Percentiles rank a stretch among this genome's conserved stretches.
These are phyloP conservation scores for Beauveria sp. DNA, from an alignment of 2,329 filamentous ascomycete genomes.

Conservation along the genomic window DNA sequence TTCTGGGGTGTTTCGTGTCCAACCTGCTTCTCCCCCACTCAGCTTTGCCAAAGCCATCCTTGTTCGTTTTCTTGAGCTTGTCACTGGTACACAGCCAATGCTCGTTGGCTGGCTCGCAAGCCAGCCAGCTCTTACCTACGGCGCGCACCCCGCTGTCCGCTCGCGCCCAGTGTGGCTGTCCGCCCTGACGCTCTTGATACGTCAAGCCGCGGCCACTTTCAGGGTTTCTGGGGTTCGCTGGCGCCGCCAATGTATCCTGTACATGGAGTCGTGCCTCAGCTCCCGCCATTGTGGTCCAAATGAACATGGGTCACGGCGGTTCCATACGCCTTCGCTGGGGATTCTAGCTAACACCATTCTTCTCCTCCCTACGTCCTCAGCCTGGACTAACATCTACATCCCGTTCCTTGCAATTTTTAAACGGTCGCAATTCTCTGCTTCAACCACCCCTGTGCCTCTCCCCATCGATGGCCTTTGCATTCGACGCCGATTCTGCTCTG, in stretches of 20 bases:
- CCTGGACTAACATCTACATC: background rate
- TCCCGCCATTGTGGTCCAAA: constrained; percentile 5
- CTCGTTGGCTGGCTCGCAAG: constrained; percentile 1
- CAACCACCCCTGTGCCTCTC: background rate
- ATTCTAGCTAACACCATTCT: constrained; percentile 4
- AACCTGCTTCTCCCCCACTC: background rate
- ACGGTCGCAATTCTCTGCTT: background rate
- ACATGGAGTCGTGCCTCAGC: constrained; percentile 3
- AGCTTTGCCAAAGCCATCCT: constrained; percentile 4
- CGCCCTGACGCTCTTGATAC: constrained; percentile 3
- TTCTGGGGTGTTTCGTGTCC: constrained; percentile 4
- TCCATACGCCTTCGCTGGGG: constrained; percentile 6
- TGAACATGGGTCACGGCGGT: constrained; percentile 5
- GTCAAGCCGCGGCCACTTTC: background rate
- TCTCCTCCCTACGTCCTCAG: constrained; percentile 1
- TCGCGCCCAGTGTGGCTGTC: background rate
- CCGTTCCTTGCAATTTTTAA: background rate
- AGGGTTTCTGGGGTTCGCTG: constrained; percentile 7
- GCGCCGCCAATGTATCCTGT: constrained; percentile 9
- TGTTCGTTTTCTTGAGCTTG: background rate
- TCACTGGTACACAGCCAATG: constrained; percentile 10
- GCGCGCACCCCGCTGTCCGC: background rate
- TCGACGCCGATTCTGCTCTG: background rate
- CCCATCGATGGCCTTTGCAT: background rate
- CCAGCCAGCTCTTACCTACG: no score